phyloP scores from a whole-genome alignment of 495 filamentous ascomycete species.

The Tuber indicum region DNA sequence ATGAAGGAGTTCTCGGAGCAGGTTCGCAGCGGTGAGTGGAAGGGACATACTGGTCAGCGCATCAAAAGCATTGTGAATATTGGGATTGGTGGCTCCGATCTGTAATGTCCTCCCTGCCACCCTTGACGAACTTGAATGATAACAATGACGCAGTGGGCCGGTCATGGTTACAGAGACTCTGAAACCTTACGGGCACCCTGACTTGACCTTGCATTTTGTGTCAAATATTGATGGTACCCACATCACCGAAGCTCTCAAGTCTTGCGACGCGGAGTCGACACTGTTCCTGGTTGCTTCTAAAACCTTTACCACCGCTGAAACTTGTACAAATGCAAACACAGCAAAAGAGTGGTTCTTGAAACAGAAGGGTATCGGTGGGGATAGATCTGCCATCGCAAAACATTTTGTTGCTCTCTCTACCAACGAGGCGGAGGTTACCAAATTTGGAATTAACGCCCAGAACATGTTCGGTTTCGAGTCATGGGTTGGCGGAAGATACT shows the following conservation, averaged over 20 bases:
- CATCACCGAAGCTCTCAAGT: constrained; percentile 83
- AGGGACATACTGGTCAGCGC: constrained; percentile 96
- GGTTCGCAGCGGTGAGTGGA: constrained; percentile 92
- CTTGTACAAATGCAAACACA: constrained; percentile 89
- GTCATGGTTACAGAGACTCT: constrained; percentile 98
- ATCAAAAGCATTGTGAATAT: constrained; percentile 95
- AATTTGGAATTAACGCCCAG: constrained; percentile 93
- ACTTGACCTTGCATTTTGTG: constrained; percentile 89
- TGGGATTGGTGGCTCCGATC: constrained; percentile 95
- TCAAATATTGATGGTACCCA: constrained; percentile 99
- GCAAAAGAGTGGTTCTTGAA: constrained; percentile 93
- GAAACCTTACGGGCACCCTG: constrained; percentile 81
- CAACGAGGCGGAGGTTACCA: constrained; percentile 88
- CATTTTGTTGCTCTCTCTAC: constrained; percentile 98
- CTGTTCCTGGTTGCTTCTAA: constrained; percentile 97
- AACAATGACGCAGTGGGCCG: constrained; percentile 61
- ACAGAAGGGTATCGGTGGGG: constrained; percentile 65
- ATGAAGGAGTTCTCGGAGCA: constrained; percentile 97
- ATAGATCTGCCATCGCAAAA: constrained; percentile 74
- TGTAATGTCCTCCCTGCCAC: constrained; percentile 54
- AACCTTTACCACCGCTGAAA: constrained; percentile 98
- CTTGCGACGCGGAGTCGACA: constrained; percentile 90
- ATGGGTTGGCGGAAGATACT: constrained; percentile 98
- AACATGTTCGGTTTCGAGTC: constrained; percentile 99
- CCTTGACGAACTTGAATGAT: constrained; percentile 35